Conservation (phyloP, 495 filamentous ascomycete species). For the Chaetomidium leptoderma region DNA sequence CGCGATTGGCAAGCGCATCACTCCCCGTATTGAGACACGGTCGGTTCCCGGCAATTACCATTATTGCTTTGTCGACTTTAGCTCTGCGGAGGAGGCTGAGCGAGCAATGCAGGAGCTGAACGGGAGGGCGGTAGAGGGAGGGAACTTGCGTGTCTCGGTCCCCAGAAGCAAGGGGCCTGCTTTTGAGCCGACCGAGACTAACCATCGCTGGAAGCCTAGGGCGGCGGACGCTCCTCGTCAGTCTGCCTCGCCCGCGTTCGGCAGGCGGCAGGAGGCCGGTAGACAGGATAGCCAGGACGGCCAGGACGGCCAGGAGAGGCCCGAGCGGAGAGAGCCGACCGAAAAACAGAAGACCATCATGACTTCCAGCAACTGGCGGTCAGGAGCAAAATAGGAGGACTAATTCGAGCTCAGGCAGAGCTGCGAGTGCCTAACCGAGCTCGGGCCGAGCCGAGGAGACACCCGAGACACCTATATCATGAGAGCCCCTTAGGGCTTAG, state of each 20-base stretch:
- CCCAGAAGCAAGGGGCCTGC: slow-evolving; percentile 18
- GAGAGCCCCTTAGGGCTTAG: too few relatives aligned
- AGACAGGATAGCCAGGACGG: slow-evolving; percentile 9
- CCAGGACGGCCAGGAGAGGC: slow-evolving; percentile 7
- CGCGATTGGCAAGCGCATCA: slow-evolving; percentile 61
- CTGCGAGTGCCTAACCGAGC: too few relatives aligned
- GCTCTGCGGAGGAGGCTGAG: slow-evolving; percentile 52
- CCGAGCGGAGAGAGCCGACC: slow-evolving; percentile 14
- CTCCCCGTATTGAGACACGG: slow-evolving; percentile 51
- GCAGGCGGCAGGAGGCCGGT: not conserved
- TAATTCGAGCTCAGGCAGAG: too few relatives aligned
- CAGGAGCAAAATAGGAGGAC: not conserved
- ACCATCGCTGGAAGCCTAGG: slow-evolving; percentile 3
- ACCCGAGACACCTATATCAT: too few relatives aligned
- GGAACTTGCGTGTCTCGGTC: slow-evolving; percentile 20
- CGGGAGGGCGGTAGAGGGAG: slow-evolving; percentile 23
- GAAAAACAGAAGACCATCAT: slow-evolving; percentile 21
- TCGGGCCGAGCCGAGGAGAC: too few relatives aligned
- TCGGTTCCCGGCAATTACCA: slow-evolving; percentile 56
- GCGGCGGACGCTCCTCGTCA: not conserved
- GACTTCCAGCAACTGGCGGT: slow-evolving; percentile 21
- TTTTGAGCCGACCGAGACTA: not conserved
- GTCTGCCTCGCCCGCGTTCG: not conserved
- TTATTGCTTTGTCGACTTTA: slow-evolving; percentile 65
- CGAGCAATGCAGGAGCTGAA: slow-evolving; percentile 35